phyloP scores from a whole-genome alignment of 1,139 yeast species.

The Geotrichum australiense region DNA sequence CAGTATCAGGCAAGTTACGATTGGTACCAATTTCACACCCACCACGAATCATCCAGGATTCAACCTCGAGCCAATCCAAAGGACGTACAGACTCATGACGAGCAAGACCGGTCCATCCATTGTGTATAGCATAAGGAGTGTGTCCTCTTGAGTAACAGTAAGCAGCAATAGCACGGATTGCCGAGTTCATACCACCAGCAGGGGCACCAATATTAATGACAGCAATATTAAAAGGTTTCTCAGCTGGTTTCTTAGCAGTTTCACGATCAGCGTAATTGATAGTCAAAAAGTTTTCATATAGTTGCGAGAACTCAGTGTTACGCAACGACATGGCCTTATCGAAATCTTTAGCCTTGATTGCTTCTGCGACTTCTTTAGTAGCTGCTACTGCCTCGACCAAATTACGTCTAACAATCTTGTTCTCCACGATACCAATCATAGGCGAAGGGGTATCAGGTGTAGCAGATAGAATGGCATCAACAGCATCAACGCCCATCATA shows the following conservation, averaged over 20 bases:
- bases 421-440: constrained; percentile 84
- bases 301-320: constrained; percentile 81
- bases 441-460: constrained; percentile 94
- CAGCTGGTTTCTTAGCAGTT: constrained; percentile 36
- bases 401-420: constrained; percentile 76
- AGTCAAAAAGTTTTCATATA: constrained; percentile 61
- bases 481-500: constrained; percentile 95
- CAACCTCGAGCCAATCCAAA: constrained; percentile 78
- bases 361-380: constrained; percentile 81
- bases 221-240: constrained; percentile 57
- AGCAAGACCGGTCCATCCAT: constrained; percentile 88
- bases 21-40: constrained; percentile 96
- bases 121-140: constrained; percentile 75
- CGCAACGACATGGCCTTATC: constrained; percentile 80
- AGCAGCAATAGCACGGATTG: constrained; percentile 83
- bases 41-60: constrained; percentile 84
- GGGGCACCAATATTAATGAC: constrained; percentile 94
- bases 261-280: constrained; percentile 66
- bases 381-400: constrained; percentile 82
- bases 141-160: constrained; percentile 91
- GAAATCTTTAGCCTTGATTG: constrained; percentile 72
- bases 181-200: constrained; percentile 92
- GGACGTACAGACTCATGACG: constrained; percentile 71
- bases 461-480: constrained; percentile 79
- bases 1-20: constrained; percentile 72